These are phyloP conservation scores for Ustilago curta DNA, from an alignment of 1,284 basidiomycete species.

Conservation along the genomic window DNA sequence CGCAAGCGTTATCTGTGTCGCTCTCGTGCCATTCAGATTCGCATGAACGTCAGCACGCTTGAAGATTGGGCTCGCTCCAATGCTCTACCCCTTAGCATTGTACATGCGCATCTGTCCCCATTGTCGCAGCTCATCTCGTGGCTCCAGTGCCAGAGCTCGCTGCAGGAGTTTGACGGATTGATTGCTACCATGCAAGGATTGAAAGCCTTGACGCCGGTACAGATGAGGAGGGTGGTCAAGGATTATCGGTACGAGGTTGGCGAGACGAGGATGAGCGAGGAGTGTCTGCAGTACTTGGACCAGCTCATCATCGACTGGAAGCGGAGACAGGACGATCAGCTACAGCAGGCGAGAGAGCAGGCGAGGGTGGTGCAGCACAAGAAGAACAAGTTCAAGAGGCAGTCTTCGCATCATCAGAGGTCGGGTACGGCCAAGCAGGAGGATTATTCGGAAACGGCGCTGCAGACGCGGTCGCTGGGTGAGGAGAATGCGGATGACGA, in stretches of 20 bases:
- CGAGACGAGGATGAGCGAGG: slow-evolving; percentile 90
- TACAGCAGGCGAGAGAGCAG: slow-evolving; percentile 35
- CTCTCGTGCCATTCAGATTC: slow-evolving; percentile 88
- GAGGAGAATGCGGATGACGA: slow-evolving; percentile 13
- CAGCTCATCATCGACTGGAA: slow-evolving; percentile 98
- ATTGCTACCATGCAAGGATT: slow-evolving; percentile 90
- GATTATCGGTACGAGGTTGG: slow-evolving; percentile 96
- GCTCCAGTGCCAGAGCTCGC: slow-evolving; percentile 77
- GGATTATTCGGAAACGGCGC: slow-evolving; percentile 20
- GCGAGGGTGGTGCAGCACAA: slow-evolving; percentile 22
- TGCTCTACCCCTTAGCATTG: slow-evolving; percentile 82
- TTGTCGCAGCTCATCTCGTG: slow-evolving; percentile 86
- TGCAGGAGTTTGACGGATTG: slow-evolving; percentile 82
- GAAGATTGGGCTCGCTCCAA: slow-evolving; percentile 92
- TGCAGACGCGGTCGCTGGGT: slow-evolving; percentile 7
- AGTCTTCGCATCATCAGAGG: slow-evolving; percentile 37
- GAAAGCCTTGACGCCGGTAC: slow-evolving; percentile 87
- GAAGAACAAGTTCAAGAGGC: slow-evolving; percentile 39
- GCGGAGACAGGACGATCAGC: slow-evolving; percentile 69
- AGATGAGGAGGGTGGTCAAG: slow-evolving; percentile 90
- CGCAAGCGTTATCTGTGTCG: slow-evolving; percentile 94
- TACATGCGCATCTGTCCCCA: slow-evolving; percentile 81
- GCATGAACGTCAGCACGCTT: slow-evolving; percentile 84
- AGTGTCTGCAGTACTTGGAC: slow-evolving; percentile 90
- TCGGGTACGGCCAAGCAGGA: slow-evolving; percentile 58